Evolutionary conservation across 2,329 filamentous ascomycete genomes (phyloP), one percentile per base, ranked within the genome.

Genomic region (Fusarium cicatricum): DNA sequence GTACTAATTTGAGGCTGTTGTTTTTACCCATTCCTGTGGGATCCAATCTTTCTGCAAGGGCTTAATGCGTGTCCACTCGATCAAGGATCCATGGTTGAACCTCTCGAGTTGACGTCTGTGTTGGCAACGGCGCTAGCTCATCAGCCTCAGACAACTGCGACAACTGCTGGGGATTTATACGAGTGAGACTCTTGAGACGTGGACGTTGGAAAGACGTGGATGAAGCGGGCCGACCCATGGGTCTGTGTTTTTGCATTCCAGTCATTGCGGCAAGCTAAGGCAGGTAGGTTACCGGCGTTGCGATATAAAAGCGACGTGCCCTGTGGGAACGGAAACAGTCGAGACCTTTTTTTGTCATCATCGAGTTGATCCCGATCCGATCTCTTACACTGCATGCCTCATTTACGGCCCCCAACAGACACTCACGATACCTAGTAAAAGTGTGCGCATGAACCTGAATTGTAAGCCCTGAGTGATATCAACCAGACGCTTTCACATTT

Each of bases 201-300:
- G 38, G 42, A 29, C 37, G 26, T 17, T 15, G 33, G 17, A 7
- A 33, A 15, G 41, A 44, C 36, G 37, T 50, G 21, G 49, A 21
- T 31, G 49, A 9, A 48, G 50, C 59, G 59, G 59, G 55, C 59
- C 59, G 59, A 55, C 37, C 54, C 59, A 63, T 63, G 34, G 46
- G 59, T 63, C 50, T 55, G 50, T 46, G 37, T 37, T 47, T 44
- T 51, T 45, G 36, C 42, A 45, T 47, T 36, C 17, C 44, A 55
- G 48, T 39, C 29, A 23, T 7, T 23, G 21, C 21, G 36, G 29
- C 36, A 42, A 21, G 10, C 44, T 43, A 50, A 33, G 26, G 44
- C 16, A 33, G 32, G 21, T 47, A 33, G 32, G 21, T 47, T 33
- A 26, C 26, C 37, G 37, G 23, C 23, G 17, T 38, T 39, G 33